Base-by-base conservation (phyloP, 2,329 filamentous ascomycete species). In the Xylariomycetidae sp. region DNA sequence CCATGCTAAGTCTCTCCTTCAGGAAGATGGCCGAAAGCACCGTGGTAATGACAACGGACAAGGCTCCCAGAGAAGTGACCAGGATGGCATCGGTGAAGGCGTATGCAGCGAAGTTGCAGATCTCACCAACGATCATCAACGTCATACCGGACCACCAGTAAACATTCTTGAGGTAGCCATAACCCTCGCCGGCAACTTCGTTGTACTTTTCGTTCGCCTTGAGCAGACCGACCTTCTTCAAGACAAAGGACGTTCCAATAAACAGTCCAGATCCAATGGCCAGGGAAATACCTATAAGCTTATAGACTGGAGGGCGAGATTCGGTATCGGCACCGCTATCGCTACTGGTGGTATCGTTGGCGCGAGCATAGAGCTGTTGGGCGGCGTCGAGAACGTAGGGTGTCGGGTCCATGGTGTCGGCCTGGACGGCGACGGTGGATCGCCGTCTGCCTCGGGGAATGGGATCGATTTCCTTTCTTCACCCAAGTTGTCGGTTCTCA, bases 61-160 rank as follows among this genome's bases (percentile, higher is more conserved):
- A 68, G 4, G 90, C 90, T 42, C 90, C 90, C 34, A 96, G 69
- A 4, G 90, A 89, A 0, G 90, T 95, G 34, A 96, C 90, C 43
- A 96, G 68, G 49, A 96, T 95, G 40, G 90, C 90, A 59, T 96
- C 92, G 42, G 92, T 92, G 52, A 96, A 96, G 36, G 88, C 86
- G 56, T 96, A 96, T 34, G 92, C 92, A 56, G 90, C 86, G 58
- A 96, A 94, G 63, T 98, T 98, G 75, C 87, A 94, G 36, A 95
- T 77, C 61, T 98, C 92, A 48, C 92, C 92, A 26, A 96, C 52
- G 49, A 96, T 95, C 92, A 98, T 96, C 38, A 96, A 72, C 0
- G 69, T 88, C 92, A 98, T 96, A 49, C 92, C 92, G 2, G 68
- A 61, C 92, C 92, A 98, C 92, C 92, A 98, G 67, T 76, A 95